A percentile compares a stretch with the other conserved stretches of the same genome.
These are phyloP conservation scores for Elasticomyces elasticus DNA, from an alignment of 495 filamentous ascomycete species.

Conservation along the genomic window DNA sequence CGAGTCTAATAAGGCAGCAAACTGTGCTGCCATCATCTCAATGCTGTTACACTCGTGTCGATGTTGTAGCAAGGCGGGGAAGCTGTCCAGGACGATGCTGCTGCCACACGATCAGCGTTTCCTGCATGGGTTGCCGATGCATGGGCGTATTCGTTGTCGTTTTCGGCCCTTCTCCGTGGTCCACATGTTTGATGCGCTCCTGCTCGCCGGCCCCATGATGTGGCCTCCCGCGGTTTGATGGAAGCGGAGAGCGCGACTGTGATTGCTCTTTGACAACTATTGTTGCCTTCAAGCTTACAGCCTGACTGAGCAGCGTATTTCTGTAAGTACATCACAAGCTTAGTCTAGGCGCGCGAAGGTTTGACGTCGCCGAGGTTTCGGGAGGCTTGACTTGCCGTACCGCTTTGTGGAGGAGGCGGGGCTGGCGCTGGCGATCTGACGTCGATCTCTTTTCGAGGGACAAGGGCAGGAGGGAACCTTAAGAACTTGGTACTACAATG, in stretches of 20 bases:
- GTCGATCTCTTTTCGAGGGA: too few species aligned
- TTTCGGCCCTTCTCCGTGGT: neutral
- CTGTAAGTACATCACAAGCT: too few species aligned
- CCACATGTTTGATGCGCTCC: too few species aligned
- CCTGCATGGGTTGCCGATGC: neutral
- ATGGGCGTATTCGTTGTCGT: neutral
- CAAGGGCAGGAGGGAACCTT: too few species aligned
- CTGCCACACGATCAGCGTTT: neutral
- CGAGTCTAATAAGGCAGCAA: too few species aligned
- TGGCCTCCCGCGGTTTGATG: neutral
- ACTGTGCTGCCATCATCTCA: too few species aligned
- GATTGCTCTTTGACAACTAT: neutral
- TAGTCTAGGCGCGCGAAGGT: neutral
- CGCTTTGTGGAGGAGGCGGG: neutral
- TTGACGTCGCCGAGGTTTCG: neutral
- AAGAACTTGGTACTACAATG: too few species aligned
- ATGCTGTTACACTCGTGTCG: neutral
- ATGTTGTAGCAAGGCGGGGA: neutral
- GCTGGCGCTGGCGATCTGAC: neutral
- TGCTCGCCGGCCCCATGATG: too few species aligned
- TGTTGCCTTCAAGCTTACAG: too few species aligned
- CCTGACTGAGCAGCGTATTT: too few species aligned
- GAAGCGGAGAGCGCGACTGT: neutral
- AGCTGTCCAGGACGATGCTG: neutral
- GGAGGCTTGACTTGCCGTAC: neutral